Conservation (phyloP, 1,284 basidiomycete genomes). For the Cryptococcus sp. region DNA sequence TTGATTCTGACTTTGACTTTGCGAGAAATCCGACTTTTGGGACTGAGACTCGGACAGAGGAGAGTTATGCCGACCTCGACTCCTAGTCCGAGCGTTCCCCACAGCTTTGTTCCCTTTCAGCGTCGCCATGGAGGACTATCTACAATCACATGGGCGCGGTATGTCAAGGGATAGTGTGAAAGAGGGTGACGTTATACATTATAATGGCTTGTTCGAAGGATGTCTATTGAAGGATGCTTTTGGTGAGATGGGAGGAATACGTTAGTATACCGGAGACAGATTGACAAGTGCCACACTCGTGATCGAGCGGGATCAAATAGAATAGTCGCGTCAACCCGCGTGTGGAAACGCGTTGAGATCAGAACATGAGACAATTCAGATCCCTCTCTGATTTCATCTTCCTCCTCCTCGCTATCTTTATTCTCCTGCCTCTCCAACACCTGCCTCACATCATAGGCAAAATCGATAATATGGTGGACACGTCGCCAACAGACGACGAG, state of each 20-base stretch:
- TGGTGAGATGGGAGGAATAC: not conserved
- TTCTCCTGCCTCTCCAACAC: conserved; percentile 3
- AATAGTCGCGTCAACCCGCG: conserved; percentile 19
- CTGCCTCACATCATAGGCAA: conserved; percentile 2
- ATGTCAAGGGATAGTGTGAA: not conserved
- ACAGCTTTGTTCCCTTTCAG: no score
- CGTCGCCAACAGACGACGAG: conserved; percentile 29
- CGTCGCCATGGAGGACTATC: no score
- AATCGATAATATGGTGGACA: conserved; percentile 5
- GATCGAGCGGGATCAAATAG: not conserved
- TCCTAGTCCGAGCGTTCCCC: no score
- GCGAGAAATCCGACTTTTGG: not conserved
- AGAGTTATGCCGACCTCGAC: not conserved
- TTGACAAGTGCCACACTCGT: not conserved
- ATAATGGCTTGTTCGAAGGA: not conserved
- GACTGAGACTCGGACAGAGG: conserved; percentile 4
- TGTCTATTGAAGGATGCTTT: no score
- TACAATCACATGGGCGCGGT: no score
- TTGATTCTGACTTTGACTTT: not conserved
- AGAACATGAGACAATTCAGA: no score
- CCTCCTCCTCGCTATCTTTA: not conserved
- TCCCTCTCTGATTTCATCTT: not conserved
- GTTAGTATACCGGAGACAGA: not conserved
- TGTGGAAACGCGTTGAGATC: not conserved
- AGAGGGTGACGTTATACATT: not conserved